phyloP scores from a whole-genome alignment of 2,329 filamentous ascomycete species.

The Alternaria burnsii region DNA sequence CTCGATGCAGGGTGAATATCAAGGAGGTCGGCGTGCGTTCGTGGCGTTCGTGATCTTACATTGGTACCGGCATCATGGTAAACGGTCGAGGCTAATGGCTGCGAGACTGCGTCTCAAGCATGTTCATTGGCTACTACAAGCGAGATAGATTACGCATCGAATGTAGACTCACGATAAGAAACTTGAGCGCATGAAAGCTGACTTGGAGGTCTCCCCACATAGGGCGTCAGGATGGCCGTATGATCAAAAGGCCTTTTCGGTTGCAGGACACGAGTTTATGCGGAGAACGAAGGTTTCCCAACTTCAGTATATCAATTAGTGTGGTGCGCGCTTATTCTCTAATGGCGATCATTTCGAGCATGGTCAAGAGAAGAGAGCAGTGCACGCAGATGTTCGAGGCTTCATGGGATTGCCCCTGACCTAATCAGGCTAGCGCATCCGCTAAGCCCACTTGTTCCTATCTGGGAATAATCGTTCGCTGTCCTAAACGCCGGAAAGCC shows the following conservation, averaged over 20 bases:
- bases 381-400: not conserved
- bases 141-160: not conserved
- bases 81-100: not conserved
- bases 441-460: not conserved
- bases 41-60: slow-evolving; percentile 6
- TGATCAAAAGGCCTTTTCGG: not conserved
- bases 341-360: not conserved
- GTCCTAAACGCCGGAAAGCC: not conserved
- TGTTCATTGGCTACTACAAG: not conserved
- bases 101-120: not conserved
- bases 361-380: not conserved
- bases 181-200: not conserved
- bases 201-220: not conserved
- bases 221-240: not conserved
- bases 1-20: not conserved
- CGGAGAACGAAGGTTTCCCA: not conserved
- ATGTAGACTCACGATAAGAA: not conserved
- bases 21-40: not conserved
- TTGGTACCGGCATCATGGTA: not conserved
- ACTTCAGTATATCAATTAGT: not conserved
- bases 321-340: not conserved
- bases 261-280: not conserved
- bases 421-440: not conserved
- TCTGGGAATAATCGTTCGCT: not conserved
- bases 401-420: not conserved